Evolutionary conservation across 305 asterid genomes (phyloP).

Genomic region (Fraxinus baroniana): DNA sequence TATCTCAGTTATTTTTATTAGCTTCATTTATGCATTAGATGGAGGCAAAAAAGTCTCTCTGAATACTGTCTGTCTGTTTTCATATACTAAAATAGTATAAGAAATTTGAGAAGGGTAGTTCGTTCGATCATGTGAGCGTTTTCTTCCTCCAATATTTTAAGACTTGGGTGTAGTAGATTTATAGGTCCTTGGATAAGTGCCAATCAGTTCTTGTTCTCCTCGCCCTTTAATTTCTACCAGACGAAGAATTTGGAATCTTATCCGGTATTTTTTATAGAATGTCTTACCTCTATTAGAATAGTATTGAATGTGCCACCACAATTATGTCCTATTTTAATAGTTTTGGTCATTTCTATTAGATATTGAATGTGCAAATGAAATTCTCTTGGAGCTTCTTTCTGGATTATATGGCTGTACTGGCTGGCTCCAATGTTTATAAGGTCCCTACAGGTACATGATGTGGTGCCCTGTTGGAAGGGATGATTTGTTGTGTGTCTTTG

Average conservation of each 20-base stretch:
- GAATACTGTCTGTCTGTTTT: not conserved
- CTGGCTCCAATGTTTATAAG: not conserved
- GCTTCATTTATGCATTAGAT: not conserved
- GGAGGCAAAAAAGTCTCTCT: not conserved
- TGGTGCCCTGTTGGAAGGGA: not conserved
- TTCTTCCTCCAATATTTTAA: not conserved
- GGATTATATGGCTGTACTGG: not conserved
- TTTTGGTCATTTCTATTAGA: not conserved
- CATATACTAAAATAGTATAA: not conserved
- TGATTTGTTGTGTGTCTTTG: not conserved
- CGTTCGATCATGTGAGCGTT: not conserved
- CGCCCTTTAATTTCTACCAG: not conserved
- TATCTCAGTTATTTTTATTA: not conserved
- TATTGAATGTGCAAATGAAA: not conserved
- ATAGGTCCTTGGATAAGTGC: not conserved
- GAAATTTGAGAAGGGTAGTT: not conserved
- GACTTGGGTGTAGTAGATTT: not conserved
- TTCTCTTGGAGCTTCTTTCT: not conserved
- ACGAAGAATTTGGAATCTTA: not conserved
- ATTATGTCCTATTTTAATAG: not conserved
- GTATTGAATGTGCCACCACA: not conserved
- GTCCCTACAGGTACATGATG: not conserved
- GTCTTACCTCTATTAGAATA: not conserved
- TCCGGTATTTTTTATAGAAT: not conserved
- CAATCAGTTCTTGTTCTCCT: not conserved